phyloP scores from a whole-genome alignment of 306 rosid species.

The Vigna angularis region DNA sequence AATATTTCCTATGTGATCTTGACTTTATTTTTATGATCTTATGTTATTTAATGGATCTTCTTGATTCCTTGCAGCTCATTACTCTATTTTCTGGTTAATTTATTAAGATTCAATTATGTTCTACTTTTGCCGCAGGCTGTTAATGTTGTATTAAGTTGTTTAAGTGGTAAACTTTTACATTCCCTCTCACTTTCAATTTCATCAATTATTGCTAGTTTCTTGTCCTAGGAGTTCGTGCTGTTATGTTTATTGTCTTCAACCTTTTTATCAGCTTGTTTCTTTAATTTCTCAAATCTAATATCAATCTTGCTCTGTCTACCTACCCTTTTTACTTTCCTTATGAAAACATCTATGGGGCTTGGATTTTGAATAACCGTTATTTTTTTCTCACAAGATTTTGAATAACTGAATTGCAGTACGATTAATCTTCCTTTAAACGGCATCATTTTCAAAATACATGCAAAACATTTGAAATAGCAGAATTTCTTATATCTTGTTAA shows the following conservation, averaged over 20 bases:
- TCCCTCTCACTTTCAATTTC: slow-evolving; percentile 9
- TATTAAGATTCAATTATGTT: slow-evolving; percentile 8
- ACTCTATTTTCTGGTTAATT: slow-evolving; percentile 11
- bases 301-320: neutral
- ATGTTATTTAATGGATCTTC: slow-evolving; percentile 24
- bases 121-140: slow-evolving; percentile 16
- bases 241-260: slow-evolving; percentile 20
- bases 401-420: slow-evolving; percentile 7
- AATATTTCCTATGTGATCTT: slow-evolving; percentile 19
- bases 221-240: slow-evolving; percentile 16
- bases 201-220: neutral
- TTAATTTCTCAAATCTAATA: slow-evolving; percentile 3
- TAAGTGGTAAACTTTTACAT: neutral
- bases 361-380: neutral
- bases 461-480: slow-evolving; percentile 20
- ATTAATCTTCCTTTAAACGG: neutral
- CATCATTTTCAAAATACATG: slow-evolving; percentile 12
- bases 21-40: neutral
- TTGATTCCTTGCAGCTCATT: neutral
- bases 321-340: neutral
- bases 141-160: neutral
- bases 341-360: neutral
- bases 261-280: slow-evolving; percentile 3
- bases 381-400: neutral
- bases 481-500: slow-evolving; percentile 11